Evolutionary conservation across 768 basidiomycete genomes (phyloP).

Genomic region (Clitopilus passeckerianus): DNA sequence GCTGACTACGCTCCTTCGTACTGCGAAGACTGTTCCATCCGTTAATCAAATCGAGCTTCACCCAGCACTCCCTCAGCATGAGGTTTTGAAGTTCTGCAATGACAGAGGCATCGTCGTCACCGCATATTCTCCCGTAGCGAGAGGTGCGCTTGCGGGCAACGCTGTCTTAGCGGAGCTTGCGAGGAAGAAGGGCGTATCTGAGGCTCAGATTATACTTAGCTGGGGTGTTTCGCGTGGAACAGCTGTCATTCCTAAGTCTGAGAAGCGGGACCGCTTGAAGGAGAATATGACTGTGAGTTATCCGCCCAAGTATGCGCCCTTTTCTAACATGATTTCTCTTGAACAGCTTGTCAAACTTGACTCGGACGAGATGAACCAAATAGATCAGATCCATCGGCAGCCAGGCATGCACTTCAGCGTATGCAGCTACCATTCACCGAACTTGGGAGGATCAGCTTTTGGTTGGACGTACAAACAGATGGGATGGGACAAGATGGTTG

Average conservation of each 20-base stretch:
- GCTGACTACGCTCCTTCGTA: constrained; percentile 27
- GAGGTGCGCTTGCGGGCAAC: neutral
- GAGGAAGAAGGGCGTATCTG: constrained; percentile 19
- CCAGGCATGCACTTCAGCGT: constrained; percentile 32
- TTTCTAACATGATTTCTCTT: too few relatives aligned
- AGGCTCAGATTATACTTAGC: constrained; percentile 46
- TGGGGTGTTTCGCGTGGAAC: constrained; percentile 54
- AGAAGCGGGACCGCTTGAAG: constrained; percentile 32
- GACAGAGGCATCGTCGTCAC: constrained; percentile 34
- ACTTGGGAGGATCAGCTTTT: constrained; percentile 21
- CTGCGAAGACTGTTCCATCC: constrained; percentile 32
- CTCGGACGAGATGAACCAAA: constrained; percentile 29
- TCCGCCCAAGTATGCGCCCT: neutral
- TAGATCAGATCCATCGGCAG: constrained; percentile 33
- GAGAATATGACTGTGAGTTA: constrained; percentile 34
- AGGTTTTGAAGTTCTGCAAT: constrained; percentile 36
- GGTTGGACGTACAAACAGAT: constrained; percentile 32
- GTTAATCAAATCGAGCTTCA: constrained; percentile 40
- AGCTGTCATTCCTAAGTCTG: constrained; percentile 50
- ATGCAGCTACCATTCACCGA: constrained; percentile 23
- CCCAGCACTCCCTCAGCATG: constrained; percentile 39
- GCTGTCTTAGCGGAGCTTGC: constrained; percentile 15
- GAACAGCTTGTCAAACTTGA: constrained; percentile 25
- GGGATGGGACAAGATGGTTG: constrained; percentile 27
- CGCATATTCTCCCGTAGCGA: constrained; percentile 42